Base-by-base conservation (phyloP, 345 rosid genomes). In the Schrenkiella parvula region DNA sequence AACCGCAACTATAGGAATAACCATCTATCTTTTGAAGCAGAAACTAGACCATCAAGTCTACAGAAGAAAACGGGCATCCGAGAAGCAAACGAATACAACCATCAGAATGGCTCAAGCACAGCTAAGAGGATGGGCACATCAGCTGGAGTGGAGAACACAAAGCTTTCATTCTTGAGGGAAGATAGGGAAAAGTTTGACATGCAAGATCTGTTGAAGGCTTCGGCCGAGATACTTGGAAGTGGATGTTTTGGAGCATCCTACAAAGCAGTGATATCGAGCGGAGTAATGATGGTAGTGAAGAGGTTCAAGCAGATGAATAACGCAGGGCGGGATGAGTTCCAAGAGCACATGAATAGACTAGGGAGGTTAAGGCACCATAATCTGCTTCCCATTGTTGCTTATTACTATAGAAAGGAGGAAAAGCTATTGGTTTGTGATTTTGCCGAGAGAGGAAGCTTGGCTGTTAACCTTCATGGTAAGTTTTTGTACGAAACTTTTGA, bases 191-290 rank as follows among this genome's bases (percentile, higher is more conserved):
- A 8, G 64, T 89, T 91, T 52, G 97, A 93, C 32, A 72, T 93
- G 71, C 84, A 75, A 14, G 99, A 88, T 68, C 62, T 93, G 84
- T 69, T 93, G 9, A 88, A 84, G 66, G 89, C 99, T 8, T 87
- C 97, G 0, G 99, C 99, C 0, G 97, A 93, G 77, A 90, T 95
- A 42, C 59, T 95, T 34, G 99, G 99, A 1, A 92, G 90, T 37
- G 99, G 98, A 10, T 80, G 91, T 82, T 92, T 92, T 55, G 98
- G 99, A 2, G 82, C 97, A 10, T 90, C 98, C 1, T 92, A 95
- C 71, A 95, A 86, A 82, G 91, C 98, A 5, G 87, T 83, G 0
- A 80, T 86, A 7, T 1, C 77, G 1, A 48, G 34, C 0, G 98
- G 91, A 14, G 13, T 68, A 0, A 31, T 66, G 38, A 88, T 90